Base-by-base conservation (phyloP, 1,284 basidiomycete genomes). In the Leccinum angustisporum region DNA sequence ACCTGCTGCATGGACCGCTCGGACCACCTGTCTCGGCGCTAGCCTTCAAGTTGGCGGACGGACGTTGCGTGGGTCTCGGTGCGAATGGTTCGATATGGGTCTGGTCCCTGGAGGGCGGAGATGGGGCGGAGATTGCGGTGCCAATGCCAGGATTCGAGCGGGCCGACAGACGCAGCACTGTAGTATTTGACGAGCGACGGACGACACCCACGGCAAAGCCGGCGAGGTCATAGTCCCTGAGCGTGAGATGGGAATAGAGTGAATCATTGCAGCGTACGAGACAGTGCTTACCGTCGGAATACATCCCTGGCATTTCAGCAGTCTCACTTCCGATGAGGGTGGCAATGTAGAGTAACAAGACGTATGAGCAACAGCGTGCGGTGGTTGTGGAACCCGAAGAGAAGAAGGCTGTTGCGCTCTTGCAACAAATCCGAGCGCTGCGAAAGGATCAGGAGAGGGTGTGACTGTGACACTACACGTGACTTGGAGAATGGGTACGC, bases 231-330 rank as follows among this genome's bases (percentile, higher is more conserved):
- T 30, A 30, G 27, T 30, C 27, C 27, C 27, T 30, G 27, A 30
- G 27, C 27, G 27, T 30, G 27, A 30, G 27, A 30, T 30, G 27
- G 27, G 27, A 30, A 30, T 30, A 30, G 27, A 27, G 27, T 27
- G 21, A 43, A 57, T 16, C 5, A 13, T 40, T 14, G 25, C 40
- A 33, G 11, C 14, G 56, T 18, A 33, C 13, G 10, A 51, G 3
- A 59, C 61, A 61, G n/a, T 56, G 73, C 86, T 71, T 59, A 94
- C 94, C 89, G 62, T 83, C 83, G 63, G 78, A 83, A 78, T 99
- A 99, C 92, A 99, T 98, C 64, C 96, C 94, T 36, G 97, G 97
- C 97, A 99, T 99, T 79, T 99, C 97, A 46, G 97, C 97, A 1
- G 97, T 99, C 79, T 99, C 97, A 16, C 97, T 97, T 11, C 97